Evolutionary conservation across 2,329 filamentous ascomycete genomes (phyloP), one percentile per base, ranked within the genome.

Genomic region (Penicillium italicum): DNA sequence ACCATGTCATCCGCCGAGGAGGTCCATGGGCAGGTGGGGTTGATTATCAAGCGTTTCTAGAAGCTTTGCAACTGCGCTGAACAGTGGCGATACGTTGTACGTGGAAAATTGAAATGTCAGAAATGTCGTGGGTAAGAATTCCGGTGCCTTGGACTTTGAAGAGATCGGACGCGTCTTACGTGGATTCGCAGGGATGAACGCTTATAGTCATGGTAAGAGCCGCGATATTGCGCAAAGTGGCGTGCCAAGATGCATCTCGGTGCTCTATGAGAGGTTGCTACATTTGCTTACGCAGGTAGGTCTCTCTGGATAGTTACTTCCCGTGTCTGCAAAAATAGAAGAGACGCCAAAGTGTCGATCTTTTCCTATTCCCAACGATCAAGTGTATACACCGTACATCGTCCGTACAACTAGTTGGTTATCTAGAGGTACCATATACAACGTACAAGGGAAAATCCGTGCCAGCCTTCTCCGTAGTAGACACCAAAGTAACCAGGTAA

Each of bases 61-160:
- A 55, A 51, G 40, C 51, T 41, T 45, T 51, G 40, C 16, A 50
- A 20, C 43, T 42, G 24, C 12, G n/a, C 45, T 50, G 9, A 20
- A 22, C 5, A 10, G 34, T 40, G 34, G 40, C 18, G 26, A 28
- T 49, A 49, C 12, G 12, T 48, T 37, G 42, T 36, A 18, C 37
- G 26, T 14, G 16, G 37, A 24, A 24, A 43, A 33, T n/a, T 33
- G 26, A 30, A 43, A 50, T 36, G 28, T 33, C 2, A 31, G 10
- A 36, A 28, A 28, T 33, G 12, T 45, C 28, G 38, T n/a, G 45
- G 30, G 16, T 36, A 22, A 5, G 20, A 34, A 33, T 16, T 20
- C n/a, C 28, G 43, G 31, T 37, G 40, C 31, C 42, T 48, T 16
- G 44, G 28, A 36, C 20, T n/a, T 38, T 26, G 16, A 31, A 42